Percentiles rank a stretch among this genome's conserved stretches.
Conservation (phyloP, 805 yeast species). For the Hanseniaspora clermontiae region DNA sequence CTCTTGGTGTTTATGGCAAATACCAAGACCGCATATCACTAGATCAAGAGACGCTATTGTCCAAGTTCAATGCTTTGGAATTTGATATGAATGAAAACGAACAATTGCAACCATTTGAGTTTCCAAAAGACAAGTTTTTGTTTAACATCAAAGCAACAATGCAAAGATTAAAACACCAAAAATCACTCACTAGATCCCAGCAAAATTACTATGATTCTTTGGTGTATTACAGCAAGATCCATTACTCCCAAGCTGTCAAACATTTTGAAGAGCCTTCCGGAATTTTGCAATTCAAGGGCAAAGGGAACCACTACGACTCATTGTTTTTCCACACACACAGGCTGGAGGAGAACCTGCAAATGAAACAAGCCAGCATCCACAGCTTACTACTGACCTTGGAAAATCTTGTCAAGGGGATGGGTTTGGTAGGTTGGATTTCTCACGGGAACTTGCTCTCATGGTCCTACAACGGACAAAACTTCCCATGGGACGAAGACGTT, state of each 20-base stretch:
- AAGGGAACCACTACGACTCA: constrained; percentile 41
- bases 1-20: not conserved
- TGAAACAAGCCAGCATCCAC: constrained; percentile 27
- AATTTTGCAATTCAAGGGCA: constrained; percentile 17
- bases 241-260: constrained; percentile 29
- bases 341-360: constrained; percentile 29
- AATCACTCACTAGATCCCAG: constrained; percentile 20
- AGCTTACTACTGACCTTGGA: constrained; percentile 41
- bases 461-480: constrained; percentile 48
- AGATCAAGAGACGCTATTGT: not conserved
- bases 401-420: constrained; percentile 35
- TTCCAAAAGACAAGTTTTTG: not conserved
- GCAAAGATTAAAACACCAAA: constrained; percentile 20
- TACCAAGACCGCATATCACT: not conserved
- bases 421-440: constrained; percentile 47
- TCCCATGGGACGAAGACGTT: constrained; percentile 59
- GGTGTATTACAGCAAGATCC: constrained; percentile 22
- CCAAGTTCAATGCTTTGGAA: not conserved
- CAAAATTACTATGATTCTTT: constrained; percentile 28
- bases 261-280: constrained; percentile 27
- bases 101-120: not conserved
- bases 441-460: constrained; percentile 55
- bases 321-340: constrained; percentile 43
- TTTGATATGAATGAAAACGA: not conserved
- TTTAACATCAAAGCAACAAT: constrained; percentile 22